Evolutionary conservation across 148 eudicot genomes (phyloP), one percentile per base, ranked within the genome.

Genomic region (Simmondsia chinensis): DNA sequence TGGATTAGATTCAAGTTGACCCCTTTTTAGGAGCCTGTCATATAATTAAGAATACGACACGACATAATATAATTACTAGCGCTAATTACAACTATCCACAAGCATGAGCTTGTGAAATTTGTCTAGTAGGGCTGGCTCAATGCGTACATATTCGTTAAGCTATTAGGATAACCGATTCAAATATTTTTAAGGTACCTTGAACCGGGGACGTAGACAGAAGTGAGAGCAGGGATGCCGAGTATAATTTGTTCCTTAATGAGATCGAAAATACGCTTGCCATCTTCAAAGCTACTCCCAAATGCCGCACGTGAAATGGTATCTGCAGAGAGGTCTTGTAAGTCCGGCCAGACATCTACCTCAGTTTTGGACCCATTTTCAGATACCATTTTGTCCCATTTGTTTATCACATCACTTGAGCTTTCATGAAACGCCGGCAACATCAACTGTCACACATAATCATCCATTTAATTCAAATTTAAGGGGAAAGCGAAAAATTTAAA

Each of bases 311-410:
- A 72, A 18, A 72, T 72, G 0, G 57, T 72, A 37, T 72, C 73
- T 2, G 65, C 58, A 0, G 73, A 57, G 33, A 72, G 9, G 19
- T 66, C 38, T 29, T 72, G 63, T n/a, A 72, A 42, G 42, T 52
- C 51, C 24, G 77, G 70, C 77, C 77, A 72, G 35, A 72, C 59
- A 54, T 72, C 77, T 7, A 66, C 3, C 32, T 72, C 77, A 33
- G n/a, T n/a, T n/a, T 23, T 5, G 0, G 59, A 49, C 4, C 66
- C 73, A 1, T 54, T 48, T 44, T 33, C 8, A 3, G 56, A 34
- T 12, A 35, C 44, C 24, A 33, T 34, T 6, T 59, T 48, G 34
- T 68, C 70, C 78, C 73, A 72, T 46, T 63, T 58, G 21, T 57
- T 33, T 14, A 72, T 37, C 61, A 54, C 61, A 9, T 63, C 73